Conservation (phyloP, 805 yeast genomes). For the Spathaspora passalidarum region DNA sequence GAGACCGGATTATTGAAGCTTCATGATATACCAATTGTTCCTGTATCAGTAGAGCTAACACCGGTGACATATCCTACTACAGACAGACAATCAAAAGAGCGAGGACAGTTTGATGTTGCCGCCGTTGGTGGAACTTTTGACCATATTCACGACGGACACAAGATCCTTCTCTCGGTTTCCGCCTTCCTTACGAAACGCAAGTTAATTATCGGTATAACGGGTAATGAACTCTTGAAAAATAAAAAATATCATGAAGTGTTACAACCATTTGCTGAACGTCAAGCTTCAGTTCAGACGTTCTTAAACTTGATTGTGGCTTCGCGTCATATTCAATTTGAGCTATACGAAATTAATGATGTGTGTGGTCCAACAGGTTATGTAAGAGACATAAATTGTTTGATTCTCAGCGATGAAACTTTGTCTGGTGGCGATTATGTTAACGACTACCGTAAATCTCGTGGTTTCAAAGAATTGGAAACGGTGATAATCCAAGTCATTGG, state of each 20-base stretch:
- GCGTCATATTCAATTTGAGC: constrained; percentile 46
- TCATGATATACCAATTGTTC: background rate
- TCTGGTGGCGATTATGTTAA: constrained; percentile 77
- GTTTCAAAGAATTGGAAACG: constrained; percentile 46
- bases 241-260: constrained; percentile 70
- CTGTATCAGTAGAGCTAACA: background rate
- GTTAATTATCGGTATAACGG: constrained; percentile 83
- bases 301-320: constrained; percentile 37
- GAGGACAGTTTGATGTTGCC: constrained; percentile 19
- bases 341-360: constrained; percentile 71
- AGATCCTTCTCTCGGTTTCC: constrained; percentile 72
- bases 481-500: constrained; percentile 56
- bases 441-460: constrained; percentile 53
- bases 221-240: constrained; percentile 63
- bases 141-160: constrained; percentile 94
- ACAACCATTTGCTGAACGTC: constrained; percentile 56
- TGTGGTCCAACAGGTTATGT: constrained; percentile 92
- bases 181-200: constrained; percentile 53
- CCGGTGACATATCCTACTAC: background rate
- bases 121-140: constrained; percentile 98
- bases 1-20: background rate
- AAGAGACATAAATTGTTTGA: constrained; percentile 70
- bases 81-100: background rate
- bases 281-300: constrained; percentile 45
- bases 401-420: constrained; percentile 77